Evolutionary conservation across 805 yeast genomes (phyloP), one percentile per base, ranked within the genome.

Genomic region (Candida loeiensis): DNA sequence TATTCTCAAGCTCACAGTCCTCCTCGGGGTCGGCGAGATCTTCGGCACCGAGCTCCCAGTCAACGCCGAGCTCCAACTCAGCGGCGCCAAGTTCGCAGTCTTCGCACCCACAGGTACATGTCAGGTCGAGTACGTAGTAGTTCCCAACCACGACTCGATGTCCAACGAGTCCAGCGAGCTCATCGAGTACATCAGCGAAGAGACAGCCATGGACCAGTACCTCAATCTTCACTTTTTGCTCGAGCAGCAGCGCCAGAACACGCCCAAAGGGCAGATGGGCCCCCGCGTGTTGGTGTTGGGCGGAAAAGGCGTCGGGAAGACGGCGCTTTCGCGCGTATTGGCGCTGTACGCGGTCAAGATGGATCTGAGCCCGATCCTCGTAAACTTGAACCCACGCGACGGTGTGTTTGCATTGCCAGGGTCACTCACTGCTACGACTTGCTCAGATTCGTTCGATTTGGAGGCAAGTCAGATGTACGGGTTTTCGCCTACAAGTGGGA

Each of bases 1-100:
- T 13, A 62, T 64, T 14, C 54, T 85, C 27, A 68, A 65, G n/a
- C 53, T 85, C 33, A 76, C 68, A 49, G 69, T 80, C 8, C 43
- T 61, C 2, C 64, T 68, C 2, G 99, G 99, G 3, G 72, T 80
- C 2, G 96, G 87, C 2, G 99, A 93, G 63, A 76, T 89, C 7
- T 87, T 84, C 61, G 99, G 99, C 17, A 87, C 96, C 2, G 99
- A 93, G 58, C 73, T 93, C 17, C 85, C 96, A 2, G 67, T 73
- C 31, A 86, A 84, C 43, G 69, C 73, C 1, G 85, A 79, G 16
- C 30, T 64, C 24, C 58, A 54, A 33, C 47, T 69, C 18, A 50
- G 66, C 9, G 74, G 74, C 4, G 64, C 56, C 16, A 69, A 68
- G 45, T 59, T 55, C 41, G 57, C 69, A 20, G 43, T 69, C 4